Evolutionary conservation across 2,329 filamentous ascomycete genomes (phyloP), one percentile per base, ranked within the genome.

Genomic region (Claviceps citrina): DNA sequence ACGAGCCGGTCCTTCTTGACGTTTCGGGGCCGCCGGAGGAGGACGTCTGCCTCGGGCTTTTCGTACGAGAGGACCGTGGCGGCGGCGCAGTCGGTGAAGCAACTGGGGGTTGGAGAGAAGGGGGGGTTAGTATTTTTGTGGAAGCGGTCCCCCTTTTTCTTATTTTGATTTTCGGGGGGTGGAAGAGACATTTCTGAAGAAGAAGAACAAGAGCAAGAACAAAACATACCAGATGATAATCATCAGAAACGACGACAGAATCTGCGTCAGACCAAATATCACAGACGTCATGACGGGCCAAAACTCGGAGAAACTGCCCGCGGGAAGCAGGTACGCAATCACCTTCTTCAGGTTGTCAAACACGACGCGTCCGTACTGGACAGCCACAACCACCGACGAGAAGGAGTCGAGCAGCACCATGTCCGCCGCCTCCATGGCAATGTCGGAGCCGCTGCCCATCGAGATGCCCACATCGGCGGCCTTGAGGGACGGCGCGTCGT

Each of bases 381-480:
- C 73, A 1, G 81, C 82, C 51, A 81, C 72, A 5, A 85, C 74
- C 25, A 87, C 72, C 1, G 77, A 79, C 0, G 73, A 69, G 51
- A 87, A 86, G 0, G 73, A 76, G 39, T 85, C 81, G 5, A 93
- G 68, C 2, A 93, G 68, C 20, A 93, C 80, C 66, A 93, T 91
- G 40, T 81, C 79, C 0, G 84, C 82, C 0, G 82, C 81, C 39
- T 81, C 81, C 46, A 91, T 77, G 4, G 85, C 85, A 27, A 93
- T 81, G 53, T 93, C 85, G 0, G 80, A 84, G 4, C 84, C 84
- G 1, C 76, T 80, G 1, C 81, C 82, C 49, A 93, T 76, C 1
- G 84, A 81, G 44, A 93, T 89, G 42, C 83, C 83, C 1, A 93
- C 76, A 49, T 93, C 84, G 13, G 85, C 83, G 1, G 78, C 77